Evolutionary conservation across 495 filamentous ascomycete species (phyloP).

Genomic region (Ascodesmis nigricans): DNA sequence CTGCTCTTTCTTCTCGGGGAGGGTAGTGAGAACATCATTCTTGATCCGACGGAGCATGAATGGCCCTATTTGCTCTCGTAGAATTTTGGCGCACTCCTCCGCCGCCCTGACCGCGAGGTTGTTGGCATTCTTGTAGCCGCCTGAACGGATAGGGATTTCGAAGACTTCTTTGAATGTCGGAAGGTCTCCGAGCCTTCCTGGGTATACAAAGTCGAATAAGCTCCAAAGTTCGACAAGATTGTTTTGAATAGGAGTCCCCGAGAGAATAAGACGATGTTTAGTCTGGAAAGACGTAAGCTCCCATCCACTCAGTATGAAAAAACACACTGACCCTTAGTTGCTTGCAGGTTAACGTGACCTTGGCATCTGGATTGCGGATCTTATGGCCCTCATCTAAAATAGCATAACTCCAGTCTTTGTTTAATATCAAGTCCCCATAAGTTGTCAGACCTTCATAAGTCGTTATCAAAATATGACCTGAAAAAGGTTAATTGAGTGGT

Average conservation of each 20-base stretch:
- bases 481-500: not conserved
- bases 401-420: slow-evolving; percentile 74
- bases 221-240: slow-evolving; percentile 94
- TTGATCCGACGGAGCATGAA: slow-evolving; percentile 89
- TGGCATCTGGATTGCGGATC: slow-evolving; percentile 84
- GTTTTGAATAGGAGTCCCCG: slow-evolving; percentile 94
- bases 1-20: slow-evolving; percentile 85
- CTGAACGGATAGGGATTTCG: slow-evolving; percentile 72
- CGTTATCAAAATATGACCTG: slow-evolving; percentile 69
- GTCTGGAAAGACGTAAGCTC: slow-evolving; percentile 40
- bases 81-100: slow-evolving; percentile 65
- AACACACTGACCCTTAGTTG: slow-evolving; percentile 31
- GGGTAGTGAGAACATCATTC: slow-evolving; percentile 74
- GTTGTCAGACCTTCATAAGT: slow-evolving; percentile 85
- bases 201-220: slow-evolving; percentile 87
- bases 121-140: slow-evolving; percentile 71
- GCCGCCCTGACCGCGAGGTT: slow-evolving; percentile 84
- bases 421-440: slow-evolving; percentile 56
- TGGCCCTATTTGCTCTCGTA: slow-evolving; percentile 77
- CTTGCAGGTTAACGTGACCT: slow-evolving; percentile 81
- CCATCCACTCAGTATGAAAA: no score
- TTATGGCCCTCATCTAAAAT: slow-evolving; percentile 95
- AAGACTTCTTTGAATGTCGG: slow-evolving; percentile 76
- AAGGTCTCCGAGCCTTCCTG: slow-evolving; percentile 80
- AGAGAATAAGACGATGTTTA: slow-evolving; percentile 72